Evolutionary conservation across 805 yeast species (phyloP).

Genomic region (Teunomyces stri): DNA sequence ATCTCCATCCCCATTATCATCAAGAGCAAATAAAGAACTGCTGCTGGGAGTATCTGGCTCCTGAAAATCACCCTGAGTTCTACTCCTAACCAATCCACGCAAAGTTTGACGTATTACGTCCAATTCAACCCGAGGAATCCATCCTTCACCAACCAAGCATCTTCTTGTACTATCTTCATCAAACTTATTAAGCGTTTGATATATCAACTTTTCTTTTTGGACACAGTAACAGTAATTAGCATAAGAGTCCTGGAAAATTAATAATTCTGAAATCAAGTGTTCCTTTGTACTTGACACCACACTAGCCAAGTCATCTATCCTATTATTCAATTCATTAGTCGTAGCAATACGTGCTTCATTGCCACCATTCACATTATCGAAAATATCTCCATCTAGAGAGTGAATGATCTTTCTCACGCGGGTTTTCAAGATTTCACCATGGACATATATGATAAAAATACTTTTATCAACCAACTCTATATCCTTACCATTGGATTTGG

Average conservation of each 20-base stretch:
- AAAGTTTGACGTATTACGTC: slow-evolving; percentile 33
- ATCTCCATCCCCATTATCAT: slow-evolving; percentile 9
- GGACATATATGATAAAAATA: slow-evolving; percentile 39
- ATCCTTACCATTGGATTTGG: slow-evolving; percentile 10
- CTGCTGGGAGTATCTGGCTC: slow-evolving; percentile 3
- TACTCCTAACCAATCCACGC: slow-evolving; percentile 43
- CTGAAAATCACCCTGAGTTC: slow-evolving; percentile 7
- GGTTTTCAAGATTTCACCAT: slow-evolving; percentile 36
- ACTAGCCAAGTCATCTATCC: slow-evolving; percentile 29
- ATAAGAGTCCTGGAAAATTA: slow-evolving; percentile 34
- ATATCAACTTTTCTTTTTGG: slow-evolving; percentile 57
- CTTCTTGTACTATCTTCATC: slow-evolving; percentile 66
- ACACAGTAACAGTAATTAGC: slow-evolving; percentile 33
- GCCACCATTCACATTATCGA: slow-evolving; percentile 35
- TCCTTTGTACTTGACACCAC: slow-evolving; percentile 34
- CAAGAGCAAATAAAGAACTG: slow-evolving; percentile 21
- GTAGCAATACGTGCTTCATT: slow-evolving; percentile 22
- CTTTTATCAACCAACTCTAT: slow-evolving; percentile 27
- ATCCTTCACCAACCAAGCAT: slow-evolving; percentile 70
- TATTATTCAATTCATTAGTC: slow-evolving; percentile 29
- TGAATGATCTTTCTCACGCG: slow-evolving; percentile 35
- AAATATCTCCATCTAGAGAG: slow-evolving; percentile 39
- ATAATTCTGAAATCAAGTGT: slow-evolving; percentile 37
- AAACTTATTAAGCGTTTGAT: slow-evolving; percentile 59
- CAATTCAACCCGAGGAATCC: slow-evolving; percentile 64